phyloP scores from a whole-genome alignment of 2,329 filamentous ascomycete species.

The Bipolaris bicolor region DNA sequence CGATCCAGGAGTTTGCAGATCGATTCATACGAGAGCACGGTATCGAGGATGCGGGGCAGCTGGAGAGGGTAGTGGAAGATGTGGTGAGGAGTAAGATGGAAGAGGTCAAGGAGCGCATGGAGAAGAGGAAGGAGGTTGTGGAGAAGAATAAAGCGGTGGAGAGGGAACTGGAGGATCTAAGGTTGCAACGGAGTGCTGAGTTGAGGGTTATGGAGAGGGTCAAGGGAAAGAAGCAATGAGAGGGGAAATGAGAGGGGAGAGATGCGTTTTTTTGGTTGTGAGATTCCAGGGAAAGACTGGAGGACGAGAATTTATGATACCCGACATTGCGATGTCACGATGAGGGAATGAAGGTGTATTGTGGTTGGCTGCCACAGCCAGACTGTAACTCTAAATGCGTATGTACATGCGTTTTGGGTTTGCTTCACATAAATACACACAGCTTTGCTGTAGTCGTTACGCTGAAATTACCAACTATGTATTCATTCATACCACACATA shows the following conservation, averaged over 20 bases:
- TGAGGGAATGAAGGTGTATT: background rate
- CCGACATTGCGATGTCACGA: conserved; percentile 16
- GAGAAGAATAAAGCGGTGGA: conserved; percentile 52
- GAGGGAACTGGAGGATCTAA: conserved; percentile 52
- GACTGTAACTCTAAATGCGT: background rate
- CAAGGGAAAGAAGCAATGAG: conserved; percentile 40
- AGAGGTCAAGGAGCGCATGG: conserved; percentile 48
- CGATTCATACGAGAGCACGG: conserved; percentile 49
- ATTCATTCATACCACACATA: background rate
- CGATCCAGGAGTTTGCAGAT: conserved; percentile 46
- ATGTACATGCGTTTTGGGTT: background rate
- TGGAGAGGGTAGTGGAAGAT: conserved; percentile 44
- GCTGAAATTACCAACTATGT: background rate
- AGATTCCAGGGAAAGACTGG: background rate
- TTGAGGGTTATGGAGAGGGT: conserved; percentile 53
- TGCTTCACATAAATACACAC: background rate
- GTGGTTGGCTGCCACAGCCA: background rate
- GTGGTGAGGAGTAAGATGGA: conserved; percentile 44
- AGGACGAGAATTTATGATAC: conserved; percentile 9
- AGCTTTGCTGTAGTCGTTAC: background rate
- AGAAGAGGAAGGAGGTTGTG: conserved; percentile 49
- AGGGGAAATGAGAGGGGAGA: background rate
- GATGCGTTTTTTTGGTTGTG: background rate
- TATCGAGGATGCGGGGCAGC: conserved; percentile 43
- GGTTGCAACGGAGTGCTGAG: conserved; percentile 54